Base-by-base conservation (phyloP, 2,329 filamentous ascomycete genomes). In the Madurella mycetomatis region DNA sequence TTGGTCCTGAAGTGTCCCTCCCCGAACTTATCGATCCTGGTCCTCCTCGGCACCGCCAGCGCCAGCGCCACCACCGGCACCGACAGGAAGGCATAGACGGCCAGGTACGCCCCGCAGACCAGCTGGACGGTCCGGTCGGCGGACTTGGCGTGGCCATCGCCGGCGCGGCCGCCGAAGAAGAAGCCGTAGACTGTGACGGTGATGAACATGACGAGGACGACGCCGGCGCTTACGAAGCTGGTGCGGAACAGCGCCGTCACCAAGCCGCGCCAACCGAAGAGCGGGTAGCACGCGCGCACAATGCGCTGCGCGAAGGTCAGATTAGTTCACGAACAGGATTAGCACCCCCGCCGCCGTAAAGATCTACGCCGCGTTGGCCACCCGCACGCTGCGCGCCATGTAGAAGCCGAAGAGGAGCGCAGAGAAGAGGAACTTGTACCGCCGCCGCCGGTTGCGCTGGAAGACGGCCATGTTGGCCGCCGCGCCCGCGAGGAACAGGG, bases 251-350 rank as follows among this genome's bases (percentile, higher is more conserved):
- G 53, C 17, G 74, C 59, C 1, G 74, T 75, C 19, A 82, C 74
- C 1, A 70, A 62, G 19, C 71, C 75, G 58, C 81, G 77, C 88
- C 89, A 92, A 54, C 88, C 90, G 32, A 90, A 67, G 2, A 68
- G 66, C 0, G 89, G 88, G 64, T 92, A 87, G 44, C 83, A 81
- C 4, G 87, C 86, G 51, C 90, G 81, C 16, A 94, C 70, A 25
- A 95, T 77, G 44, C 90, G 84, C 70, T 90, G 88, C 0, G 85
- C 72, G 66, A 92, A 88, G 64, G 94, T 73, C 41, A 95, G 72
- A 71, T 95, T 94, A 70, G 90, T 74, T 74, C 63, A 92, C 72
- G 69, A 88, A 92, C 25, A 95, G 73, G 8, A 95, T 70, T 34
- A 95, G 67, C 15, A 91, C 83, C 41, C 89, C 90, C 0, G 87